Evolutionary conservation across 2,329 filamentous ascomycete genomes (phyloP), one percentile per base, ranked within the genome.

Genomic region (Pseudocercospora musae): DNA sequence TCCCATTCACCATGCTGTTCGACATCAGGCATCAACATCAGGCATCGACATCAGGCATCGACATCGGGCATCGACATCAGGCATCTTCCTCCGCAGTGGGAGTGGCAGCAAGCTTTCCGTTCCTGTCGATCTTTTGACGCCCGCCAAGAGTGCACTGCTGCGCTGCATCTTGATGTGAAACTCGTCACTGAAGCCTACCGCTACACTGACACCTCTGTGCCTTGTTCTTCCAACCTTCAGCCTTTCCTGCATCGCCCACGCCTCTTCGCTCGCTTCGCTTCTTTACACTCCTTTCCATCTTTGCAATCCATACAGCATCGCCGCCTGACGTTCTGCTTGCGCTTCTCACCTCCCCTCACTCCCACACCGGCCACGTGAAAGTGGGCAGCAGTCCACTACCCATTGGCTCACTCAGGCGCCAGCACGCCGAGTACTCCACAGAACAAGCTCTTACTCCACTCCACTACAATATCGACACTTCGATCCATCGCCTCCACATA

Each of bases 101-200:
- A n/a, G 31, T 37, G 31, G 15, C 52, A n/a, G 52, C 10, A 37
- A 55, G 29, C 52, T 20, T 29, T 55, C 46, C 13, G 46, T 50
- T 21, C 46, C 46, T 50, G 46, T 23, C 46, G 21, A 13, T 52
- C 23, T 11, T 25, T 23, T 8, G 8, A 29, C 21, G 21, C 21
- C 25, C 31, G 53, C 53, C 53, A 56, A 56, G 53, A 40, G 13
- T 21, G 31, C 13, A n/a, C 25, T 23, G 21, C 21, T 11, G 48
- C 31, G 48, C 48, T 25, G 10, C 21, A 25, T 25, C 5, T n/a
- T 52, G 48, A 33, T 33, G 31, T 33, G 31, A 52, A 52, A 52
- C 48, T 56, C 53, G 29, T 42, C 29, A 40, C 31, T 56, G 48
- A 52, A 52, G 48, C 48, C 48, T 52, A 52, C 48, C n/a, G n/a